Evolutionary conservation across 331 rosid species (phyloP).

Genomic region (Rosa hybrid): DNA sequence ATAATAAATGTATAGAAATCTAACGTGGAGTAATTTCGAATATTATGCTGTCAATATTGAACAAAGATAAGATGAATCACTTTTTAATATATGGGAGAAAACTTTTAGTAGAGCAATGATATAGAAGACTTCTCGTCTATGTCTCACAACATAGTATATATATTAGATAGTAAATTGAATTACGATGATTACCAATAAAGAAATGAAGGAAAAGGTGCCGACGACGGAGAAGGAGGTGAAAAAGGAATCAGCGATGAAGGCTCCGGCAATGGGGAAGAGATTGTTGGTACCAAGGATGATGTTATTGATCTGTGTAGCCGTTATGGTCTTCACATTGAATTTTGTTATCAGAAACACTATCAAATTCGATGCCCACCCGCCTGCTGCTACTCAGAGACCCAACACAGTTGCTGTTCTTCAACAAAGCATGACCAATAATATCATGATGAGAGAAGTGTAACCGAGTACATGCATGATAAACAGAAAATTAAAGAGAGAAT

Average conservation of each 20-base stretch:
- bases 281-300: slow-evolving; percentile 25
- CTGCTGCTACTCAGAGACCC: slow-evolving; percentile 28
- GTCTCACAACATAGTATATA: slow-evolving; percentile 10
- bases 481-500: neutral
- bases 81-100: no score
- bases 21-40: no score
- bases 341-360: slow-evolving; percentile 30
- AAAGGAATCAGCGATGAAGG: slow-evolving; percentile 31
- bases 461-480: neutral
- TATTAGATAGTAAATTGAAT: neutral
- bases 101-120: slow-evolving; percentile 11
- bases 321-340: slow-evolving; percentile 21
- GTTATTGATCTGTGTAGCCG: slow-evolving; percentile 34
- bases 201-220: slow-evolving; percentile 23
- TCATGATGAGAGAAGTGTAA: neutral
- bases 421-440: neutral
- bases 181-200: slow-evolving; percentile 25
- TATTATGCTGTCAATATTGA: no score
- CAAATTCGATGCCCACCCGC: slow-evolving; percentile 30
- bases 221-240: slow-evolving; percentile 27
- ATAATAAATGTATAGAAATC: slow-evolving; percentile 6
- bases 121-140: neutral
- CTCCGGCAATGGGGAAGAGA: slow-evolving; percentile 35
- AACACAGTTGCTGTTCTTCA: slow-evolving; percentile 16
- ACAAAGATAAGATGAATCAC: no score